Conservation (phyloP, 495 filamentous ascomycete species). For the Thermochaetoides thermophila region DNA sequence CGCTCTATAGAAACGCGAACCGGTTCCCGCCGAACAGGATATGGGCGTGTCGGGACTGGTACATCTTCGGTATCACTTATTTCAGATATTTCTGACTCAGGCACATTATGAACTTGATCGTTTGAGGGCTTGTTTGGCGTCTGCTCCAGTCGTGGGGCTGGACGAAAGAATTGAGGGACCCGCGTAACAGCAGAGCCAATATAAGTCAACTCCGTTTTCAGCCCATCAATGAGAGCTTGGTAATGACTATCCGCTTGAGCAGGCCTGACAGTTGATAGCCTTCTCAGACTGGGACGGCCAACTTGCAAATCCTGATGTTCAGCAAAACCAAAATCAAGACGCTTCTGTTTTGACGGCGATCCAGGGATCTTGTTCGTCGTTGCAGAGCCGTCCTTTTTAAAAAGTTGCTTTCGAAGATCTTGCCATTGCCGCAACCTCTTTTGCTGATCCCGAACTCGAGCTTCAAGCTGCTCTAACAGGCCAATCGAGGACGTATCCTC, state of each 20-base stretch:
- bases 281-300: slow-evolving; percentile 15
- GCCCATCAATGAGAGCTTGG: slow-evolving; percentile 23
- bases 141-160: no score
- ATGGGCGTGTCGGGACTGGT: slow-evolving; percentile 4
- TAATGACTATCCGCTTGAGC: slow-evolving; percentile 24
- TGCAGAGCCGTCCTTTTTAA: slow-evolving; percentile 18
- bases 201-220: slow-evolving; percentile 26
- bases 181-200: slow-evolving; percentile 7
- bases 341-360: slow-evolving; percentile 15
- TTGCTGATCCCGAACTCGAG: slow-evolving; percentile 44
- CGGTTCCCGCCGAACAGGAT: slow-evolving; percentile 8
- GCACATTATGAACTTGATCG: no score
- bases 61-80: slow-evolving; percentile 31
- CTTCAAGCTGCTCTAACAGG: slow-evolving; percentile 47
- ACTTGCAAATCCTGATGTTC: slow-evolving; percentile 27
- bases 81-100: slow-evolving; percentile 29
- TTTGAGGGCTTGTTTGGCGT: no score
- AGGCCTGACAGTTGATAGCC: slow-evolving; percentile 9
- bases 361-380: slow-evolving; percentile 8
- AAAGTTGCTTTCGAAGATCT: slow-evolving; percentile 41
- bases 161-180: slow-evolving; percentile 15
- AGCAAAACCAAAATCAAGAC: slow-evolving; percentile 35
- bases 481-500: slow-evolving; percentile 26
- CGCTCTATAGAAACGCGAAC: slow-evolving; percentile 6
- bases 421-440: slow-evolving; percentile 56